Percentiles rank a stretch among this genome's conserved stretches.
Evolutionary conservation across 1,284 basidiomycete species (phyloP).

Genomic region (Exobasidium cylindrosporum): DNA sequence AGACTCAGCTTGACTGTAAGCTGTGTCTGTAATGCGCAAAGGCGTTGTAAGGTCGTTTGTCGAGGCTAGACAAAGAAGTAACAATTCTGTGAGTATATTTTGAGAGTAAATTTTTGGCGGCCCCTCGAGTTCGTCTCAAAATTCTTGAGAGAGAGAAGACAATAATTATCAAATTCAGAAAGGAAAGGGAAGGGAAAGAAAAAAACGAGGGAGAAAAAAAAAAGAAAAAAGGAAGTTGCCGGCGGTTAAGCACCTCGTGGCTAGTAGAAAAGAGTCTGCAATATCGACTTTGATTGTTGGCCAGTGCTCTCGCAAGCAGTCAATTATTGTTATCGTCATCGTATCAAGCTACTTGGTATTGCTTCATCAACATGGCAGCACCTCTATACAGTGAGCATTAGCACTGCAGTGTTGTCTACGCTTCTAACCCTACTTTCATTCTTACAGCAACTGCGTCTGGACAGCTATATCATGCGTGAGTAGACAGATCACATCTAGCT

Average conservation of each 20-base stretch:
- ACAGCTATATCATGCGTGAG: constrained; percentile 35
- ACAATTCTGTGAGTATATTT: neutral
- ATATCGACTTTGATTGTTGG: too few relatives aligned
- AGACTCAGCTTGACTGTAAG: neutral
- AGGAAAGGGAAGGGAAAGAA: too few relatives aligned
- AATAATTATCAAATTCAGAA: too few relatives aligned
- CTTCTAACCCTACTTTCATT: neutral
- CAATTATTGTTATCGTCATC: too few relatives aligned
- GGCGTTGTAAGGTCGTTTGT: neutral
- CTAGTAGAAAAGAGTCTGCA: too few relatives aligned
- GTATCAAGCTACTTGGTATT: too few relatives aligned
- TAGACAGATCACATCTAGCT: neutral
- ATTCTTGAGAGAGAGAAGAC: neutral
- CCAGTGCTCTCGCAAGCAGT: too few relatives aligned
- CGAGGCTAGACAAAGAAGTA: neutral
- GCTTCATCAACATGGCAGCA: constrained; percentile 31
- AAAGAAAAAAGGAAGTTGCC: neutral
- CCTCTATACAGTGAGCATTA: constrained; percentile 36
- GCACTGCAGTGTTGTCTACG: too few relatives aligned
- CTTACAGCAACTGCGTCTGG: constrained; percentile 32
- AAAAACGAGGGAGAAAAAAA: constrained; percentile 3
- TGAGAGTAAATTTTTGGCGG: neutral
- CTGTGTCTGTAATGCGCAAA: constrained; percentile 6
- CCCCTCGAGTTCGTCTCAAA: neutral
- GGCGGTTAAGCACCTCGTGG: neutral